These are phyloP conservation scores for Pyrenochaeta sp. DNA, from an alignment of 2,329 filamentous ascomycete species.

Conservation along the genomic window DNA sequence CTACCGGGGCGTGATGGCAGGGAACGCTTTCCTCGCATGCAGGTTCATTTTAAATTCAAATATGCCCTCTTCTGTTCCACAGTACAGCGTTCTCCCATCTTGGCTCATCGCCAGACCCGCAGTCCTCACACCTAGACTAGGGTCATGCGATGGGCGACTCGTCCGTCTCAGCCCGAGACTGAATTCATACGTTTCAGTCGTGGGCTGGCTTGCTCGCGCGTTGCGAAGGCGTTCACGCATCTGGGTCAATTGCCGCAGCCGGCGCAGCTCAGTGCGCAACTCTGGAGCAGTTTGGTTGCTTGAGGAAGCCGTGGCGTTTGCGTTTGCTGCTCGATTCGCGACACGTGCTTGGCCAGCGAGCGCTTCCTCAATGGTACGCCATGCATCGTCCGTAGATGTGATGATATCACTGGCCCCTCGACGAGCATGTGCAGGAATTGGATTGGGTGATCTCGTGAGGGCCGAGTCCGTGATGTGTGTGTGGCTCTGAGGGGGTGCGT, in stretches of 20 bases:
- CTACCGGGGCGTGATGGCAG: conserved; percentile 49
- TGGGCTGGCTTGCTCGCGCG: conserved; percentile 36
- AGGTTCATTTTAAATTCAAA: conserved; percentile 76
- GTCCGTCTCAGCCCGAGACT: conserved; percentile 32
- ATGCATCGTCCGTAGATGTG: conserved; percentile 51
- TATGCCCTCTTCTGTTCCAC: conserved; percentile 71
- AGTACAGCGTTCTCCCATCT: conserved; percentile 57
- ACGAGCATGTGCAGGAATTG: conserved; percentile 41
- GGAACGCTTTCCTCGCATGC: conserved; percentile 62
- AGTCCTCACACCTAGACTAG: conserved; percentile 51
- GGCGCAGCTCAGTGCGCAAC: conserved; percentile 42
- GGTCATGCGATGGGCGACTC: conserved; percentile 35
- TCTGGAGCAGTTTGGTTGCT: conserved; percentile 37
- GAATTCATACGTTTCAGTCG: conserved; percentile 33
- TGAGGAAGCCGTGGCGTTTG: conserved; percentile 16
- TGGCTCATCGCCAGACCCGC: conserved; percentile 58
- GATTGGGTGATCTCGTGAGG: conserved; percentile 40
- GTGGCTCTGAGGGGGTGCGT: conserved; percentile 21
- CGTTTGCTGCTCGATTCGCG: conserved; percentile 22
- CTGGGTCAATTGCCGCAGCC: conserved; percentile 45
- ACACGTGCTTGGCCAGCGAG: conserved; percentile 47
- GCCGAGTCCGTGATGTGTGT: conserved; percentile 39
- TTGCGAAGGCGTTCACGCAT: conserved; percentile 47
- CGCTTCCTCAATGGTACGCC: conserved; percentile 58
- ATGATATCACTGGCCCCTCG: conserved; percentile 39